These are phyloP conservation scores for Mycena capillaripes DNA, from an alignment of 768 basidiomycete genomes.

Conservation along the genomic window DNA sequence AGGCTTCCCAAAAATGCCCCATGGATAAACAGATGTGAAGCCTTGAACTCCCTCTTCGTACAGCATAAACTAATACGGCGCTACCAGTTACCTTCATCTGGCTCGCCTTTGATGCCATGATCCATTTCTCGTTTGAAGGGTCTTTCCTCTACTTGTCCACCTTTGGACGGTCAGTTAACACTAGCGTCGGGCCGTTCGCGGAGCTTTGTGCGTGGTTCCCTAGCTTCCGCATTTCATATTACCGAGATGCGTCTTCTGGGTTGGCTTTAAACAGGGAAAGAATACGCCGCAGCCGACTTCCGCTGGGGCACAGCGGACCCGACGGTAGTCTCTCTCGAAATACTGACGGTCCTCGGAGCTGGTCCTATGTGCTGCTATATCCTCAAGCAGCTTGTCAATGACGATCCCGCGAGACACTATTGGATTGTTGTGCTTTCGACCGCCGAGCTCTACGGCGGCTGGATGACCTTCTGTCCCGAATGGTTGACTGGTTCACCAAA, in stretches of 20 bases:
- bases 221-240: background rate
- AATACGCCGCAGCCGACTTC: constrained; percentile 84
- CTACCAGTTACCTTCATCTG: constrained; percentile 73
- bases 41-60: no score
- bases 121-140: constrained; percentile 85
- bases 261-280: constrained; percentile 69
- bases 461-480: constrained; percentile 70
- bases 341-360: constrained; percentile 85
- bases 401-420: constrained; percentile 78
- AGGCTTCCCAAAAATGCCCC: constrained; percentile 75
- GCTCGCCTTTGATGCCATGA: constrained; percentile 86
- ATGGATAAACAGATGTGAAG: constrained; percentile 68
- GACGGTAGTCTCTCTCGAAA: constrained; percentile 85
- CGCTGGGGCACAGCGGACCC: constrained; percentile 88
- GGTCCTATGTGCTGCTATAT: constrained; percentile 84
- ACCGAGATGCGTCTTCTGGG: background rate
- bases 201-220: constrained; percentile 75
- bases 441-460: constrained; percentile 82
- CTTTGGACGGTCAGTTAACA: constrained; percentile 81
- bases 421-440: constrained; percentile 87
- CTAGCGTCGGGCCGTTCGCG: constrained; percentile 77
- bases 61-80: background rate
- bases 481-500: constrained; percentile 67
- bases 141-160: constrained; percentile 84
- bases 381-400: constrained; percentile 71